These are phyloP conservation scores for Cyamopsis tetragonoloba DNA, from an alignment of 306 rosid species.

Conservation along the genomic window DNA sequence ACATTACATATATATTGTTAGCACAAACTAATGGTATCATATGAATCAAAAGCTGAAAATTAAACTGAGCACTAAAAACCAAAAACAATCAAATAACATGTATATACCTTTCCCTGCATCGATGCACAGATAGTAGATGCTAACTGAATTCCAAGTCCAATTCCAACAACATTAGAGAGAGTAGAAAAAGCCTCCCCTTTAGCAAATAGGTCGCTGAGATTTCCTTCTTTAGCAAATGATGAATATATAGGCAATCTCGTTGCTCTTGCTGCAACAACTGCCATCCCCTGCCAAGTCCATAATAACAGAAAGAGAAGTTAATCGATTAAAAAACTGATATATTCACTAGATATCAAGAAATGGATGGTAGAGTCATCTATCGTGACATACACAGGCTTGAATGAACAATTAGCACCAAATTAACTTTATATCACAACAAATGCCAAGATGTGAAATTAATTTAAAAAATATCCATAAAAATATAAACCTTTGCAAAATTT, in stretches of 20 bases:
- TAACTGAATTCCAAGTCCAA: slow-evolving; percentile 86
- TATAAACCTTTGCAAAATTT: slow-evolving; percentile 76
- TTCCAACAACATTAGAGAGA: slow-evolving; percentile 83
- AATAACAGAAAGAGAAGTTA: slow-evolving; percentile 14
- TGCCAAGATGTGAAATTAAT: neutral
- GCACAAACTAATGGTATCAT: neutral
- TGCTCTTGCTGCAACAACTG: slow-evolving; percentile 97
- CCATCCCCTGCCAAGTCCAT: slow-evolving; percentile 76
- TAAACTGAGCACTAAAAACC: neutral
- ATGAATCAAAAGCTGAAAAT: neutral
- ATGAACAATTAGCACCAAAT: neutral
- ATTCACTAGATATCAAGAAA: neutral
- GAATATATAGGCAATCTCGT: slow-evolving; percentile 99
- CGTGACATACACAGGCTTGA: neutral
- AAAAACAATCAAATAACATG: slow-evolving; percentile 9
- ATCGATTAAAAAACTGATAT: neutral
- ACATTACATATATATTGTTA: slow-evolving; percentile 4
- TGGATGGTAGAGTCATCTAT: neutral
- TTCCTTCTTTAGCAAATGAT: slow-evolving; percentile 95
- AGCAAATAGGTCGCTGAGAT: slow-evolving; percentile 96
- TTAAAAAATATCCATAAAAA: neutral
- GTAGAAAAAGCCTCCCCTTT: slow-evolving; percentile 99
- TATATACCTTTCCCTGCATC: slow-evolving; percentile 83
- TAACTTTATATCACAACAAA: slow-evolving; percentile 10
- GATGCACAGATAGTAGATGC: slow-evolving; percentile 93